Evolutionary conservation across 2,329 filamentous ascomycete species (phyloP).

Genomic region (Didymella lethalis): DNA sequence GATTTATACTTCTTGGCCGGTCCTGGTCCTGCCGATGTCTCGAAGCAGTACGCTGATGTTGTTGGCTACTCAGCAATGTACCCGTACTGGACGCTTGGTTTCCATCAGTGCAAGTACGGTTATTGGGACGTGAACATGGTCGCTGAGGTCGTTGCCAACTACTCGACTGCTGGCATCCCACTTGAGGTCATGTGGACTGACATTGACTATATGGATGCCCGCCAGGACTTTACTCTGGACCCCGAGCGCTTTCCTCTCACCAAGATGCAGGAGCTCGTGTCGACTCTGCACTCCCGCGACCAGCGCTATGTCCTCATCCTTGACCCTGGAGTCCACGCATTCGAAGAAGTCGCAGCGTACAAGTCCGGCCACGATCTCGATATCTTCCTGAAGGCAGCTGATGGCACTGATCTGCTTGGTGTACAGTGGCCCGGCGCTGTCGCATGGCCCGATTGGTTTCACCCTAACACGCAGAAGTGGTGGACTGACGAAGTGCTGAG

Average conservation of each 20-base stretch:
- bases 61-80: constrained; percentile 59
- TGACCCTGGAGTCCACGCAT: constrained; percentile 65
- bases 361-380: constrained; percentile 67
- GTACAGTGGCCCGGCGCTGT: constrained; percentile 81
- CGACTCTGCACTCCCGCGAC: constrained; percentile 69
- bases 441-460: constrained; percentile 80
- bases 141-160: constrained; percentile 73
- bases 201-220: constrained; percentile 72
- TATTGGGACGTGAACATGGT: constrained; percentile 68
- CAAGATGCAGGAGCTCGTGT: constrained; percentile 70
- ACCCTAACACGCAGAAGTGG: constrained; percentile 67
- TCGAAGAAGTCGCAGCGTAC: constrained; percentile 63
- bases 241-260: constrained; percentile 68
- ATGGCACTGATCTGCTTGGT: constrained; percentile 65
- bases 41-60: constrained; percentile 60
- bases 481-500: constrained; percentile 73
- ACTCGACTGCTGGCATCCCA: constrained; percentile 69
- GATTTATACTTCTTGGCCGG: constrained; percentile 67
- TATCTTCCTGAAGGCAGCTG: constrained; percentile 61
- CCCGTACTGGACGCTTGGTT: constrained; percentile 62
- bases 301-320: constrained; percentile 82
- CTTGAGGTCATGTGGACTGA: constrained; percentile 79
- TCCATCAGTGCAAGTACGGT: constrained; percentile 62
- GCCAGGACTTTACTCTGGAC: constrained; percentile 71
- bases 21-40: constrained; percentile 56